Evolutionary conservation across 768 basidiomycete genomes (phyloP).

Genomic region (Clitopilus passeckerianus): DNA sequence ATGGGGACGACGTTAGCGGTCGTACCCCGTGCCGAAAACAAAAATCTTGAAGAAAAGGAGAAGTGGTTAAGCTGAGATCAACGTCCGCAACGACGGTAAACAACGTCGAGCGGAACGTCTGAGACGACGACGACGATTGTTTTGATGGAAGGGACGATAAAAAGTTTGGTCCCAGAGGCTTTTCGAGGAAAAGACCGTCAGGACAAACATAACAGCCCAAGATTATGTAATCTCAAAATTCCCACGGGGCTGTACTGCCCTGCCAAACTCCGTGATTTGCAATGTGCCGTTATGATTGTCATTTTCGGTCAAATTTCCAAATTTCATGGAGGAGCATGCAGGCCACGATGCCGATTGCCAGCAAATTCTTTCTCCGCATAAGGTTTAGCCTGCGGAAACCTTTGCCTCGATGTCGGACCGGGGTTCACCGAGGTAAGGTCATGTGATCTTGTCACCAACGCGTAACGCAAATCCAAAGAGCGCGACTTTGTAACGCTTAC

Average conservation of each 20-base stretch:
- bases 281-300: neutral
- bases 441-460: conserved; percentile 11
- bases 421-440: conserved; percentile 5
- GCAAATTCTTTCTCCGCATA: neutral
- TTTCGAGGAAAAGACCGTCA: conserved; percentile 3
- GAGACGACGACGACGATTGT: conserved; percentile 11
- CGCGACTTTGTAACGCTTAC: conserved; percentile 4
- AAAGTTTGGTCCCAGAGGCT: conserved; percentile 5
- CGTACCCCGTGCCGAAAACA: conserved; percentile 14
- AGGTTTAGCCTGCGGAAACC: neutral
- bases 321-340: neutral
- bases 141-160: conserved; percentile 5
- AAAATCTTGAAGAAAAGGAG: conserved; percentile 4
- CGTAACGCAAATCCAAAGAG: conserved; percentile 3
- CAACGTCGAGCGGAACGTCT: conserved; percentile 9
- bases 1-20: conserved; percentile 17
- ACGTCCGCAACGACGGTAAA: neutral
- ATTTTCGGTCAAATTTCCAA: neutral
- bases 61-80: neutral
- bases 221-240: neutral
- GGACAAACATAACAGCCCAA: neutral
- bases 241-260: neutral
- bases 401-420: conserved; percentile 1
- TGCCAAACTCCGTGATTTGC: neutral
- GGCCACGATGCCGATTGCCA: neutral